A percentile compares a stretch with the other conserved stretches of the same genome.
phyloP scores from a whole-genome alignment of 371 early-diverging fungal species.

The Rhizomucor miehei region DNA sequence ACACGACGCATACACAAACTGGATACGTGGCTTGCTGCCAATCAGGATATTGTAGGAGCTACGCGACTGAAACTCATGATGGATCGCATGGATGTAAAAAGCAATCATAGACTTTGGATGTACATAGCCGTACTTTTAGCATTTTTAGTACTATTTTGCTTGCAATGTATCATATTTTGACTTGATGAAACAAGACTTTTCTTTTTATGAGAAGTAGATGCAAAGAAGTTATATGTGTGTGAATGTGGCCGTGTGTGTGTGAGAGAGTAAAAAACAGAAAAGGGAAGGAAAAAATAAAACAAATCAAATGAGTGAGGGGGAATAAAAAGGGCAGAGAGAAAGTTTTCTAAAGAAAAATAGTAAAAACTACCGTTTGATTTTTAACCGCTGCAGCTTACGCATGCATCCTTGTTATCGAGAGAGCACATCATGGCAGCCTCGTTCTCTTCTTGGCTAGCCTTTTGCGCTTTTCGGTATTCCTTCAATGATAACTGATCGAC shows the following conservation, averaged over 20 bases:
- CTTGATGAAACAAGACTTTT: no score
- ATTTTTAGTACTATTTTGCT: no score
- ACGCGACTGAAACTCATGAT: slow-evolving; percentile 2
- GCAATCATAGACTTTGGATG: background rate
- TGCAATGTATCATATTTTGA: no score
- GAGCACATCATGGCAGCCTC: slow-evolving; percentile 78
- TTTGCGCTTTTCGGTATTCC: slow-evolving; percentile 16
- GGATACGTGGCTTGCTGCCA: background rate
- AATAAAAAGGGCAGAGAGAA: background rate
- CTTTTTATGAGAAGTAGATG: no score
- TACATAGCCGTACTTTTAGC: background rate
- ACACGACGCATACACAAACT: background rate
- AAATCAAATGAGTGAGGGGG: no score
- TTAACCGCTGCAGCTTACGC: slow-evolving; percentile 87
- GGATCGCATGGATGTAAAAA: background rate
- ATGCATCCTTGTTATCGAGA: slow-evolving; percentile 89
- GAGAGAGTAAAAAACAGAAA: no score
- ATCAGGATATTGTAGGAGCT: slow-evolving; percentile 1
- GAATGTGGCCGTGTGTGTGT: no score
- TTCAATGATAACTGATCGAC: slow-evolving; percentile 63
- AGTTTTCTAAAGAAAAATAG: slow-evolving; percentile 5
- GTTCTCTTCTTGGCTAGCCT: slow-evolving; percentile 18
- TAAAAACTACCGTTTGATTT: no score
- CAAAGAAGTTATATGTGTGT: no score
- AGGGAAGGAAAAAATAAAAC: no score